Base-by-base conservation (phyloP, 2,329 filamentous ascomycete genomes). In the Zasmidium angulare region DNA sequence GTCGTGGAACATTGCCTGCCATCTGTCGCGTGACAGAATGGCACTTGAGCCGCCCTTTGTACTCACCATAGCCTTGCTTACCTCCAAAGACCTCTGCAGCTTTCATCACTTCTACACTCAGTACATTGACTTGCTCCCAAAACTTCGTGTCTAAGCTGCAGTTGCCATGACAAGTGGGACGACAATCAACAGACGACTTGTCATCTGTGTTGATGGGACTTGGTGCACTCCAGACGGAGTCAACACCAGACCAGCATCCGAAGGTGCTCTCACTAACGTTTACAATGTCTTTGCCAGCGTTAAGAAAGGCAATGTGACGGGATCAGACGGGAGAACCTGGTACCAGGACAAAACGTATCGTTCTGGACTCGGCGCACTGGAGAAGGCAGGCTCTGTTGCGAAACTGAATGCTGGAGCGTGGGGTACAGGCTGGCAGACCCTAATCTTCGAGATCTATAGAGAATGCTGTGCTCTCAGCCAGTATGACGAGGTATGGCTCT, bases 401-500 rank as follows among this genome's bases (percentile, higher is more conserved):
- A 4, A 17, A 17, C 19, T 49, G 9, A 49, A 49, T 4, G n/a
- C 4, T 4, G 46, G 19, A 11, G 17, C 20, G 17, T 4, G 9
- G 20, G 46, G 46, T 26, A 58, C 61, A 4, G 60, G 56, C 10
- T 36, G 29, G 7, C 7, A 36, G 29, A 14, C 7, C 29, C 29
- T 36, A 14, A 43, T 43, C 36, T 7, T 10, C 7, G 3, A 17
- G 14, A 17, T 43, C 7, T 66, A 64, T 55, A 55, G 63, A 21
- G 47, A 47, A 19, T 66, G 64, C 52, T 63, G 57, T 48, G 43
- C 48, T 14, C 55, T 66, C 7, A 24, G 53, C 29, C 22, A 50
- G 19, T 26, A 68, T 55, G 73, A 77, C 56, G 74, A 78, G 56
- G 56, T 78, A 2, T 78, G 74, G 69, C 56, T 78, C 2, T 77